A percentile compares a stretch with the other conserved stretches of the same genome.
Evolutionary conservation across 2,329 filamentous ascomycete species (phyloP).

Genomic region (Clonostachys rosea): DNA sequence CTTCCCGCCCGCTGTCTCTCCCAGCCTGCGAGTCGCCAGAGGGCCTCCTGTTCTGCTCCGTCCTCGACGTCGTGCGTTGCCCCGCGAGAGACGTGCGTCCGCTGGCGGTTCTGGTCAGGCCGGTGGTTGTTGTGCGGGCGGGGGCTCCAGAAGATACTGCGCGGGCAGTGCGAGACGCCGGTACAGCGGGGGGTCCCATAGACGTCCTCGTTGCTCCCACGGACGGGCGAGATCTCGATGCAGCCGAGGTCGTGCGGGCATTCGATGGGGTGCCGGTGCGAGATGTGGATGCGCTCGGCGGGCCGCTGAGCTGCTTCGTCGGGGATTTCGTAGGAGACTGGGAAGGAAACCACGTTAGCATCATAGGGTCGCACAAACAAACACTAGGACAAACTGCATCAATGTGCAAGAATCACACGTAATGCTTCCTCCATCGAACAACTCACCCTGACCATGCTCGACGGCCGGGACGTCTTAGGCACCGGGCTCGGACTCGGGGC

Average conservation of each 20-base stretch:
- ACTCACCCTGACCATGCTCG: conserved; percentile 53
- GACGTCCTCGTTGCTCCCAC: conserved; percentile 52
- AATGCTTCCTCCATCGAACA: no score
- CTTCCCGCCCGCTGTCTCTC: conserved; percentile 31
- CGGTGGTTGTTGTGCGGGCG: conserved; percentile 20
- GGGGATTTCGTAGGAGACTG: conserved; percentile 77
- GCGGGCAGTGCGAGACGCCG: conserved; percentile 34
- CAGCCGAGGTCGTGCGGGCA: conserved; percentile 35
- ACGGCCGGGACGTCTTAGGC: conserved; percentile 48
- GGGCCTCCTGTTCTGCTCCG: conserved; percentile 31
- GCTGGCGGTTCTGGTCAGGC: conserved; percentile 27
- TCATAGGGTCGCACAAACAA: background rate
- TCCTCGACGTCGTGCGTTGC: conserved; percentile 26
- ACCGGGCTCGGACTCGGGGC: conserved; percentile 69
- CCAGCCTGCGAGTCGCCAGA: conserved; percentile 42
- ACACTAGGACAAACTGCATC: background rate
- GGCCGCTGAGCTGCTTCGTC: conserved; percentile 62
- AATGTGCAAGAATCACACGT: no score
- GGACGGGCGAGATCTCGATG: conserved; percentile 49
- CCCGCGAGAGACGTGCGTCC: conserved; percentile 32
- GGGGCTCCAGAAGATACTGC: conserved; percentile 38
- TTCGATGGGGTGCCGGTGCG: conserved; percentile 63
- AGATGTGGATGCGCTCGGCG: conserved; percentile 55
- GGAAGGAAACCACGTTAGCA: background rate
- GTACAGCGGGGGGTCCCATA: conserved; percentile 61